Conservation (phyloP, 192 early-diverging fungal genomes). For the Mortierella alpina region DNA sequence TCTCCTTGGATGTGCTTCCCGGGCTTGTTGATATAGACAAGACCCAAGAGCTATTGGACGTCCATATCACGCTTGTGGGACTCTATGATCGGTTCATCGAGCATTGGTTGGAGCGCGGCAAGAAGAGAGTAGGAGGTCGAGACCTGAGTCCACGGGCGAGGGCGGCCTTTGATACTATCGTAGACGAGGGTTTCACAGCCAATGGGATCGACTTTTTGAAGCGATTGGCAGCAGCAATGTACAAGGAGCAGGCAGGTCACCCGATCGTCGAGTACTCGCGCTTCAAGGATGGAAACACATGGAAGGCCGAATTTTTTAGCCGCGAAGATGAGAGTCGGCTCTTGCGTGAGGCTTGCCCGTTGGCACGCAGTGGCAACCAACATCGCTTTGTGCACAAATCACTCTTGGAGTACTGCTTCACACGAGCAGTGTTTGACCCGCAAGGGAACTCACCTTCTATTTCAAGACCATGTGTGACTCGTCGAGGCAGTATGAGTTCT, state of each 20-base stretch:
- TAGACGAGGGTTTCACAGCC: neutral
- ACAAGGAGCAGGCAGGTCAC: too few relatives aligned
- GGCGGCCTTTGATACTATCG: neutral
- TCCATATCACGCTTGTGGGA: too few relatives aligned
- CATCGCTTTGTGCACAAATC: neutral
- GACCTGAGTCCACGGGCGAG: neutral
- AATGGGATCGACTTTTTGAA: too few relatives aligned
- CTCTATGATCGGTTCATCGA: neutral
- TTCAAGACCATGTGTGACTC: neutral
- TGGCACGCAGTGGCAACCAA: neutral
- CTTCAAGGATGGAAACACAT: neutral
- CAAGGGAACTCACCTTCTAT: too few relatives aligned
- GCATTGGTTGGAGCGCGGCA: neutral
- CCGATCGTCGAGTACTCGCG: neutral
- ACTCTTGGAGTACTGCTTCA: neutral
- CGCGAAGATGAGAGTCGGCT: neutral
- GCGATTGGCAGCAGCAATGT: too few relatives aligned
- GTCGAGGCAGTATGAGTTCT: neutral
- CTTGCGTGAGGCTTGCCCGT: too few relatives aligned
- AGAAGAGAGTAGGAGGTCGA: neutral
- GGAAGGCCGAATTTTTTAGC: neutral
- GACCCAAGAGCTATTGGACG: too few relatives aligned
- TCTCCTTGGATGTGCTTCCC: neutral
- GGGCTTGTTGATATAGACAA: too few relatives aligned
- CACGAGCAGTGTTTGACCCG: neutral